These are phyloP conservation scores for Blastomyces parvus DNA, from an alignment of 2,329 filamentous ascomycete genomes.

Conservation along the genomic window DNA sequence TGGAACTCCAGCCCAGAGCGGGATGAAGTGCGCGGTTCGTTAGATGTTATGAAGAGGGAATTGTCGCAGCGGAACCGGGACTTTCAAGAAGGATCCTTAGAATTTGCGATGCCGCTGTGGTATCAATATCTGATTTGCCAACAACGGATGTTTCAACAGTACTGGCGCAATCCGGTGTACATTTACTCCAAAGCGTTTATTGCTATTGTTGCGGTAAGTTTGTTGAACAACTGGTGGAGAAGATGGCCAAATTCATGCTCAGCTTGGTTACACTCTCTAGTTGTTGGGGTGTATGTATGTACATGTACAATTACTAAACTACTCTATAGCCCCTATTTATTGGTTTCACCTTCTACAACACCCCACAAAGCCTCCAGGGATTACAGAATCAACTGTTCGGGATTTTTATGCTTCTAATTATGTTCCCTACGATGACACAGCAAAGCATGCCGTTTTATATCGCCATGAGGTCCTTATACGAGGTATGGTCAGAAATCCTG, in stretches of 20 bases:
- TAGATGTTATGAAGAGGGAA: conserved; percentile 45
- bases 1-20: conserved; percentile 48
- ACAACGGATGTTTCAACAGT: conserved; percentile 74
- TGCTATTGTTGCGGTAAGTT: conserved; percentile 45
- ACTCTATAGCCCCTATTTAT: conserved; percentile 54
- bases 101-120: conserved; percentile 70
- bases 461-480: conserved; percentile 50
- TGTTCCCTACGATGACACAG: conserved; percentile 55
- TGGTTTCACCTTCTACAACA: conserved; percentile 71
- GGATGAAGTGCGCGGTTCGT: conserved; percentile 30
- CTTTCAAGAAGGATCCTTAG: conserved; percentile 33
- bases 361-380: conserved; percentile 65
- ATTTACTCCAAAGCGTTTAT: conserved; percentile 74
- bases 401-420: conserved; percentile 75
- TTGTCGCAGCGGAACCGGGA: conserved; percentile 24
- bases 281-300: background rate
- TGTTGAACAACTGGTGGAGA: background rate
- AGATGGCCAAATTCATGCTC: background rate
- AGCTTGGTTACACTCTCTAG: background rate
- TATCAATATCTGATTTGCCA: conserved; percentile 59
- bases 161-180: conserved; percentile 83
- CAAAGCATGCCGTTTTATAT: conserved; percentile 53
- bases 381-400: conserved; percentile 86
- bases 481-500: conserved; percentile 22
- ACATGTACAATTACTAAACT: background rate